Conservation (phyloP, 495 filamentous ascomycete genomes). For the Tuber borchii region DNA sequence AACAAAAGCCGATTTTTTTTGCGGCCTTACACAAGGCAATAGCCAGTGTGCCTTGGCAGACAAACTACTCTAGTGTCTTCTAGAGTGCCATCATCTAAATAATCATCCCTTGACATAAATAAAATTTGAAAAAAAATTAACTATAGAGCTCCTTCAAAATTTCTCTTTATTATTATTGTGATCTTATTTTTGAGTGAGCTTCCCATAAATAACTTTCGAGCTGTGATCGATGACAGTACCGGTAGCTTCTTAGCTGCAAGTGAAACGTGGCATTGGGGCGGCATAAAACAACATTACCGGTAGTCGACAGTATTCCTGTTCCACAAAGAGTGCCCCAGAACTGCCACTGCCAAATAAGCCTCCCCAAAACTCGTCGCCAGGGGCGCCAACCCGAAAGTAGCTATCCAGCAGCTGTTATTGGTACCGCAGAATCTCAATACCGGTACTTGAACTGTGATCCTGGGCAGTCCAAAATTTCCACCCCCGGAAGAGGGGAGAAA, state of each 20-base stretch:
- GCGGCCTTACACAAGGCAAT: background rate
- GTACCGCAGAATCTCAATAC: too few species aligned
- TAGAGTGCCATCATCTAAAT: too few species aligned
- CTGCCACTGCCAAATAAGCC: background rate
- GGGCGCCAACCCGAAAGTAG: background rate
- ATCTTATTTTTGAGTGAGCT: background rate
- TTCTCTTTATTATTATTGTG: background rate
- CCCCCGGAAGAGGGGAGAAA: background rate
- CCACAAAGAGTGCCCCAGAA: background rate
- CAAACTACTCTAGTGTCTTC: too few species aligned
- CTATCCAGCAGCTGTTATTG: too few species aligned
- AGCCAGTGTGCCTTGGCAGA: too few species aligned
- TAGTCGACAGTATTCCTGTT: too few species aligned
- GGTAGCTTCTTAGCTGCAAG: background rate
- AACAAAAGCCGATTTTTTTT: background rate
- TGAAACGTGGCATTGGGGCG: background rate
- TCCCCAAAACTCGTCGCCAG: background rate
- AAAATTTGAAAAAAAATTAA: background rate
- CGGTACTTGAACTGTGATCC: too few species aligned
- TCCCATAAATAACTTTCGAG: background rate
- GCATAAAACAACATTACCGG: background rate
- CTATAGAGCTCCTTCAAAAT: background rate
- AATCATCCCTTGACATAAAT: too few species aligned
- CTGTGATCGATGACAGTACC: background rate
- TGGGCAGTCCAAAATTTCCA: background rate